Percentiles rank a stretch among this genome's conserved stretches.
Evolutionary conservation across 306 rosid genomes (phyloP).

Genomic region (Arachis stenosperma): DNA sequence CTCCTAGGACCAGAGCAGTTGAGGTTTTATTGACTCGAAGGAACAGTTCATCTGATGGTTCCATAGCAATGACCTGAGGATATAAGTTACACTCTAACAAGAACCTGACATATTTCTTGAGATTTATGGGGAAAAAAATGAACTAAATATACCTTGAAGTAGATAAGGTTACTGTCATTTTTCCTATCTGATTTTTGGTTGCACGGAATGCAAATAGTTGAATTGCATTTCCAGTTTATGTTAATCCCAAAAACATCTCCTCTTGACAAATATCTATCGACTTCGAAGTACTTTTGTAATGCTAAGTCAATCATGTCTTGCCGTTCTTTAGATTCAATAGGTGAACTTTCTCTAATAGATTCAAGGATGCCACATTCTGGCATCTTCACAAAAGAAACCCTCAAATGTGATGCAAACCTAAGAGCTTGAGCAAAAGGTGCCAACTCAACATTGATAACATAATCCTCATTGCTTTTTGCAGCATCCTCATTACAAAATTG

Average conservation of each 20-base stretch:
- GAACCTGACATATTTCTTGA: conserved; percentile 31
- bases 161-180: conserved; percentile 52
- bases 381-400: conserved; percentile 84
- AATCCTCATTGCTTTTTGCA: conserved; percentile 41
- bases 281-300: conserved; percentile 75
- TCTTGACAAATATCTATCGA: conserved; percentile 73
- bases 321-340: conserved; percentile 67
- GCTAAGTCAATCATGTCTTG: conserved; percentile 83
- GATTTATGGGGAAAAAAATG: conserved; percentile 1
- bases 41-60: conserved; percentile 80
- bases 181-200: conserved; percentile 48
- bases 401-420: conserved; percentile 73
- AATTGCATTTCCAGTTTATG: conserved; percentile 76
- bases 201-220: conserved; percentile 71
- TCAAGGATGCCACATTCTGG: conserved; percentile 80
- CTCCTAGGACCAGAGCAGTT: conserved; percentile 95
- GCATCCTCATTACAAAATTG: conserved; percentile 45
- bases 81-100: conserved; percentile 42
- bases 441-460: conserved; percentile 53
- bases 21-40: conserved; percentile 63
- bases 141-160: conserved; percentile 72
- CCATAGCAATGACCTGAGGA: conserved; percentile 83
- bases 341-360: conserved; percentile 64
- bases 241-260: conserved; percentile 75
- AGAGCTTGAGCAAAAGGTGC: conserved; percentile 58